Conservation (phyloP, 2,329 filamentous ascomycete species). For the Sclerotinia trifoliorum region DNA sequence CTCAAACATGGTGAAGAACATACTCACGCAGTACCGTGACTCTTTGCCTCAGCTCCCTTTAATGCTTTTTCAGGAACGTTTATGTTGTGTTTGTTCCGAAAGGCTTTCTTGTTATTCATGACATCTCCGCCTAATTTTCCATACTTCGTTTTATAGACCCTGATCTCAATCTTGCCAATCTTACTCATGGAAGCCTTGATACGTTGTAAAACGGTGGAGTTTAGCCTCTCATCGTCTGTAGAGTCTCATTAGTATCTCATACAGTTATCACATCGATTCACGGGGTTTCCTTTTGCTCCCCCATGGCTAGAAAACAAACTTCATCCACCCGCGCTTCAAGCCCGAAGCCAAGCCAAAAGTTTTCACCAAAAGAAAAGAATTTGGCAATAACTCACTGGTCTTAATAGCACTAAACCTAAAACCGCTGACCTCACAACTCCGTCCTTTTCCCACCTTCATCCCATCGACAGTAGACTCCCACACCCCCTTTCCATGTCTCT, state of each 20-base stretch:
- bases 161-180: conserved; percentile 26
- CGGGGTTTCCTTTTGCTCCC: background rate
- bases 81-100: background rate
- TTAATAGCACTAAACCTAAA: conserved; percentile 23
- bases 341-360: background rate
- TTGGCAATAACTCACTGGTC: background rate
- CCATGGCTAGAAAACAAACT: background rate
- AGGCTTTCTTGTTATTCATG: background rate
- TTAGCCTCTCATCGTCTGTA: background rate
- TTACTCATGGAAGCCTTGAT: conserved; percentile 14
- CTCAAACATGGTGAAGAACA: too few relatives aligned
- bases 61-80: conserved; percentile 29
- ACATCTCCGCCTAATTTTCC: conserved; percentile 22
- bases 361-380: background rate
- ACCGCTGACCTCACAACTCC: conserved; percentile 8
- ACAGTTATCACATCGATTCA: background rate
- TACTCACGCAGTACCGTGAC: conserved; percentile 29
- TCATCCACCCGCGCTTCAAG: background rate
- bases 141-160: conserved; percentile 22
- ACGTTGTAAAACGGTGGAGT: background rate
- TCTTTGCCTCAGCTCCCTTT: conserved; percentile 26
- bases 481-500: background rate
- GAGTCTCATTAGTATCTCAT: background rate
- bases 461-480: conserved; percentile 25
- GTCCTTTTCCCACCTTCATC: conserved; percentile 22